Evolutionary conservation across 75 land plant genomes (phyloP), one percentile per base, ranked within the genome.

Genomic region (Chamaecyparis obtusa): DNA sequence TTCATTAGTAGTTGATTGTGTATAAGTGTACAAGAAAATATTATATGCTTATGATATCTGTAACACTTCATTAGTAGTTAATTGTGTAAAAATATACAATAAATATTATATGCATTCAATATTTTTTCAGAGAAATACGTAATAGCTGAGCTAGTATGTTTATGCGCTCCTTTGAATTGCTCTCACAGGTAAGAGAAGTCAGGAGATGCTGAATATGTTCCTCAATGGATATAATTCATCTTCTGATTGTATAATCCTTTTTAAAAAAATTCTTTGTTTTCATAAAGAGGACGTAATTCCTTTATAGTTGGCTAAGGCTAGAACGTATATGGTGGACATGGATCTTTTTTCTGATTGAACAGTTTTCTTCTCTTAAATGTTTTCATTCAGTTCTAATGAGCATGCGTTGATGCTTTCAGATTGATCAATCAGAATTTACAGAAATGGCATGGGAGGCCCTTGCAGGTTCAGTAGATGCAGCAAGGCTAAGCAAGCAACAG

Each of bases 401-500:
- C 46, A 74, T 37, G 36, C 80, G 1, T 51, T 84, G 17, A 60
- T 35, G 21, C 41, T 88, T 51, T 80, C 90, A 89, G 90, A 79
- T 89, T 57, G 79, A 71, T 60, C 87, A 85, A 27, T 78, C 88
- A 74, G 97, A 95, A 16, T 95, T 93, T 57, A 95, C 97, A 16
- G 96, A 95, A 21, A 93, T 94, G 96, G 92, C 97, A 27, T 95
- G 92, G 96, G 93, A 93, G 86, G 97, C 92, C 0, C 91, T 95
- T 86, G 90, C 90, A 14, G 89, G 91, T 32, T 92, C 94, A 13
- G 92, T 95, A n/a, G 96, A 95, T 48, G 94, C 94, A 51, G 96
- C 97, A 19, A 89, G 90, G 56, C 83, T 83, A 86, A 86, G 87
- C 83, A 95, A 91, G 90, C 94, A 95, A 72, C 97, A 94, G 79